A percentile compares a stretch with the other conserved stretches of the same genome.
Conservation (phyloP, 371 early-diverging fungal genomes). For the Entomophthora muscae region DNA sequence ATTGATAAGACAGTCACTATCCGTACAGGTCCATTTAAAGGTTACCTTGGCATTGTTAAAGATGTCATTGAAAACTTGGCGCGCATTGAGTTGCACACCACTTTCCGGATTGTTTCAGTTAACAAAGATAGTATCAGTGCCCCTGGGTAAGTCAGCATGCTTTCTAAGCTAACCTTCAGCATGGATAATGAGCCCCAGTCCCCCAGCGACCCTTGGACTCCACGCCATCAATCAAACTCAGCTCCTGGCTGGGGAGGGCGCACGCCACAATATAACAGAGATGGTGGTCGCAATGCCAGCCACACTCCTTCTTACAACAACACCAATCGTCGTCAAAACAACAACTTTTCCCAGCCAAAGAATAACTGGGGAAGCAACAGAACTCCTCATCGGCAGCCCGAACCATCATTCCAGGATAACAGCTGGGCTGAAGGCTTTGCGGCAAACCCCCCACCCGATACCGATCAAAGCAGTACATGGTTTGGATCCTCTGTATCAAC, state of each 20-base stretch:
- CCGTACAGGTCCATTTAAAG: constrained; percentile 88
- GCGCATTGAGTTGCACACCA: constrained; percentile 90
- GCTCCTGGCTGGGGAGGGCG: neutral
- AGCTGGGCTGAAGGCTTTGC: neutral
- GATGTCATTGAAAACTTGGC: constrained; percentile 59
- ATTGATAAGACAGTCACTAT: constrained; percentile 79
- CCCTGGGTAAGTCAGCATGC: neutral
- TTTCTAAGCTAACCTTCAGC: neutral
- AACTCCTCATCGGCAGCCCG: neutral
- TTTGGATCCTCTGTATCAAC: neutral
- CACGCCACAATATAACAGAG: neutral
- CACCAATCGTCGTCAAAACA: neutral
- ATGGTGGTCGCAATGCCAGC: too few relatives aligned
- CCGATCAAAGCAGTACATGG: neutral
- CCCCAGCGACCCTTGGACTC: neutral
- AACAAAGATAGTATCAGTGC: constrained; percentile 14
- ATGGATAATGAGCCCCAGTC: neutral
- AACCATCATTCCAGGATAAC: neutral
- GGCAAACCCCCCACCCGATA: neutral
- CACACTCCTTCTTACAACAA: too few relatives aligned
- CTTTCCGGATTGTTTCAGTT: constrained; percentile 55
- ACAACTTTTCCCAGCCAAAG: neutral
- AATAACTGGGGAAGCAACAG: neutral
- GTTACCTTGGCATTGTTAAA: constrained; percentile 92
- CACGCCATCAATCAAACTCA: neutral